Base-by-base conservation (phyloP, 192 early-diverging fungal species). In the Gonapodya prolifera region DNA sequence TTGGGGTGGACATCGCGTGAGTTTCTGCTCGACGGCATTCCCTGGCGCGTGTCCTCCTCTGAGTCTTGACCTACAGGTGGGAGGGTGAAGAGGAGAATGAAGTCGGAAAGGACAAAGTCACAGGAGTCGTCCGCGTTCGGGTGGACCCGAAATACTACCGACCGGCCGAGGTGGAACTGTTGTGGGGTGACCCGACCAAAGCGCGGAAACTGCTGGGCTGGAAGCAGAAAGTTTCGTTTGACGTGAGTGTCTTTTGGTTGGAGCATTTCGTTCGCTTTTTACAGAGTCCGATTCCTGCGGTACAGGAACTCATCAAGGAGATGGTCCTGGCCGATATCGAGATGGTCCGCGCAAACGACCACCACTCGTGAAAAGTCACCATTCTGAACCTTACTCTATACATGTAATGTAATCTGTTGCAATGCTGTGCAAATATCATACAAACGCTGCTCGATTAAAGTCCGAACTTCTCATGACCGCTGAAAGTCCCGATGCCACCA, bases 91-190 rank as follows among this genome's bases (percentile, higher is more conserved):
- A 85, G 76, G 86, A 86, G 77, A 80, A 88, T 34, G 83, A 89
- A 76, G 79, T 91, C 33, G 91, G 90, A 77, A 84, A 86, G 70
- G 88, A 88, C 77, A 79, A 78, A 32, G 84, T 85, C 8, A 83
- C 77, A 30, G 87, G 86, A 28, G 82, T 80, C n/a, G 77, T 91
- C 34, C 84, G 89, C 77, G 87, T 90, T 29, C 85, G 88, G 32
- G 85, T 89, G 70, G 90, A 93, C 78, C 85, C 87, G n/a, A 85
- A 87, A 75, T 93, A 93, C 82, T 93, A 91, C 86, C 90, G 92
- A 77, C 92, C 92, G 35, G 88, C 92, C 31, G 92, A 93, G 82
- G 92, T 93, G 32, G 92, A 93, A 75, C 77, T 92, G 1, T 82
- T 93, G 69, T 80, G 92, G 74, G 92, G 92, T 75, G 86, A 92